These are phyloP conservation scores for Fraxinus xanthoxyloides DNA, from an alignment of 305 asterid species.

Conservation along the genomic window DNA sequence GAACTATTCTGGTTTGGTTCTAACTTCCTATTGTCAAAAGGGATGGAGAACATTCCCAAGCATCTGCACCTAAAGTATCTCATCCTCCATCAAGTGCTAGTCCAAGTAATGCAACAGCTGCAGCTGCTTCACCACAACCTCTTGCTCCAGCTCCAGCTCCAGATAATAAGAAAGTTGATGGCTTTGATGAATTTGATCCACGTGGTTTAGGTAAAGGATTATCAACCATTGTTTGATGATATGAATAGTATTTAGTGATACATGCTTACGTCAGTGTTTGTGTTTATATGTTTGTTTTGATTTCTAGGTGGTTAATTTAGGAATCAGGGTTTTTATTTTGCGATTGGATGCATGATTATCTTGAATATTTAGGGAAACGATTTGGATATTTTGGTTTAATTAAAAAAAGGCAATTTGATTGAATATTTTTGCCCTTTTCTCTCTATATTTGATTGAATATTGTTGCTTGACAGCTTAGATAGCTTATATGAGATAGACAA, in stretches of 20 bases:
- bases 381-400: not conserved
- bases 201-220: constrained; percentile 65
- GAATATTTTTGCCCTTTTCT: too few species aligned
- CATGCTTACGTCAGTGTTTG: not conserved
- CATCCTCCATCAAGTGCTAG: constrained; percentile 51
- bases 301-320: not conserved
- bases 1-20: constrained; percentile 23
- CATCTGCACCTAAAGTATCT: constrained; percentile 62
- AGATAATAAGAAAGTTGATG: constrained; percentile 42
- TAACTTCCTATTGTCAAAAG: constrained; percentile 37
- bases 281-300: not conserved
- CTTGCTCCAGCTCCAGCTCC: constrained; percentile 22
- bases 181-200: constrained; percentile 92
- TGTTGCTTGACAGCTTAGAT: constrained; percentile 7
- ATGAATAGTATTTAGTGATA: not conserved
- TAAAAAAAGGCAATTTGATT: too few species aligned
- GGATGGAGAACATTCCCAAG: constrained; percentile 63
- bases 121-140: constrained; percentile 43
- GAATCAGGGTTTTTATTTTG: not conserved
- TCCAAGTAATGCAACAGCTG: constrained; percentile 47
- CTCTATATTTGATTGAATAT: too few species aligned
- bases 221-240: not conserved
- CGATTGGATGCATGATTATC: not conserved
- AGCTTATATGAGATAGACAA: constrained; percentile 9
- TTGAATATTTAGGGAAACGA: not conserved